A percentile compares a stretch with the other conserved stretches of the same genome.
Evolutionary conservation across 116 monocot genomes (phyloP).

Genomic region (Dioscorea cayenensis): DNA sequence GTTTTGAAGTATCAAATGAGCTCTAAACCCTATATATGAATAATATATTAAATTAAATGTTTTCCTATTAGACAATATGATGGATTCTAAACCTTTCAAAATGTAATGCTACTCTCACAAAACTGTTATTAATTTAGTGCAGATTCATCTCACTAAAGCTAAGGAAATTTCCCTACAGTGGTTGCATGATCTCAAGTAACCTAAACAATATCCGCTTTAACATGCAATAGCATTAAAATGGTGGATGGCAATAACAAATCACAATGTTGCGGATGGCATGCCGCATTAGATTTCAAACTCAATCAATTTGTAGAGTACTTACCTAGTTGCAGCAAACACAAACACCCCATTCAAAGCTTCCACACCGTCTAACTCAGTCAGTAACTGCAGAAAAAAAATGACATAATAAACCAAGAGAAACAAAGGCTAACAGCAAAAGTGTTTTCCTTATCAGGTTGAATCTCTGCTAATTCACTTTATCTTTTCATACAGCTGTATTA

Average conservation of each 20-base stretch:
- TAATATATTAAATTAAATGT: too few species aligned
- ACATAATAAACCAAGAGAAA: background rate
- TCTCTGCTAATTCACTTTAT: background rate
- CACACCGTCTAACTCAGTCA: conserved; percentile 98
- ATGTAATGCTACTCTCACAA: too few species aligned
- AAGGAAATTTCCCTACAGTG: too few species aligned
- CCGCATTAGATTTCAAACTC: background rate
- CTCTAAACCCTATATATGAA: too few species aligned
- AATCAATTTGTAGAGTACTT: background rate
- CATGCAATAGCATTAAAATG: too few species aligned
- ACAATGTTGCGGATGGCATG: background rate
- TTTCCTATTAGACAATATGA: too few species aligned
- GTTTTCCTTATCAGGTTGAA: background rate
- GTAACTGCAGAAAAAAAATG: conserved; percentile 39
- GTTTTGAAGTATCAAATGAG: too few species aligned
- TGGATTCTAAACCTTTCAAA: too few species aligned
- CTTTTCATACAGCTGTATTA: background rate
- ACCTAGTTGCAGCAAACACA: conserved; percentile 99
- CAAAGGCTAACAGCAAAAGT: background rate
- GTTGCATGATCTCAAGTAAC: too few species aligned
- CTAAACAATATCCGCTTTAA: too few species aligned
- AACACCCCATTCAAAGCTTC: conserved; percentile 93
- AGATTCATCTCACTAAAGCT: too few species aligned
- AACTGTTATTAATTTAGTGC: too few species aligned
- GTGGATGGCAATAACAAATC: background rate